phyloP scores from a whole-genome alignment of 257 asterid species.

The Solanum bukasovii region DNA sequence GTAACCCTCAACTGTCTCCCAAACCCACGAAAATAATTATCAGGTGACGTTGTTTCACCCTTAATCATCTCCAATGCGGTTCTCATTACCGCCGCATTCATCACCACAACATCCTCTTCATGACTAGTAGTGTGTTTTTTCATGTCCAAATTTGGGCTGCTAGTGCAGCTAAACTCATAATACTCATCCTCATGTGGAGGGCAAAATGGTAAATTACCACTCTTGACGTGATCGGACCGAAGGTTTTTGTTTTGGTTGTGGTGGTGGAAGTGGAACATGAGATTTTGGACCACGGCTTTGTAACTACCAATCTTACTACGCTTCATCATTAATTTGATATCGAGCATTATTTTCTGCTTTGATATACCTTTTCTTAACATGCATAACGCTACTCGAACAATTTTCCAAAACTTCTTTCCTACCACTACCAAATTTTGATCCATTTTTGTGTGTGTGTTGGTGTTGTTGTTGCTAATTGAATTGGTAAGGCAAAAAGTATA shows the following conservation, averaged over 20 bases:
- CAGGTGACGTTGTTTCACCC: not conserved
- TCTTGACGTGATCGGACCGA: not conserved
- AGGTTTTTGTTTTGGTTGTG: not conserved
- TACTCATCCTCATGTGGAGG: not conserved
- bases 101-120: not conserved
- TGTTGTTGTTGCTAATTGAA: not conserved
- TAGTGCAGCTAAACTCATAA: conserved; percentile 10
- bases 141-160: conserved; percentile 3
- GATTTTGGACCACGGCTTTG: not conserved
- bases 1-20: conserved; percentile 8
- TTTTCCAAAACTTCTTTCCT: conserved; percentile 7
- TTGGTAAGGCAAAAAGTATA: not conserved
- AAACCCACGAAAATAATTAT: not conserved
- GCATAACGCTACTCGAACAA: not conserved
- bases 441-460: not conserved
- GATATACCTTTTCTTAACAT: conserved; percentile 12
- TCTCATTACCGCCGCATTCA: not conserved
- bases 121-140: not conserved
- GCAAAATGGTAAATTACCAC: not conserved
- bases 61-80: not conserved
- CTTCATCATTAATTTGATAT: conserved; percentile 13
- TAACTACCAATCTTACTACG: conserved; percentile 8
- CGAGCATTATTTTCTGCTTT: conserved; percentile 10
- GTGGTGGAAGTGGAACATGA: conserved; percentile 5
- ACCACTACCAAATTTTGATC: conserved; percentile 10